A percentile compares a stretch with the other conserved stretches of the same genome.
Evolutionary conservation across 2,329 filamentous ascomycete species (phyloP).

Genomic region (Paraphoma sp.): DNA sequence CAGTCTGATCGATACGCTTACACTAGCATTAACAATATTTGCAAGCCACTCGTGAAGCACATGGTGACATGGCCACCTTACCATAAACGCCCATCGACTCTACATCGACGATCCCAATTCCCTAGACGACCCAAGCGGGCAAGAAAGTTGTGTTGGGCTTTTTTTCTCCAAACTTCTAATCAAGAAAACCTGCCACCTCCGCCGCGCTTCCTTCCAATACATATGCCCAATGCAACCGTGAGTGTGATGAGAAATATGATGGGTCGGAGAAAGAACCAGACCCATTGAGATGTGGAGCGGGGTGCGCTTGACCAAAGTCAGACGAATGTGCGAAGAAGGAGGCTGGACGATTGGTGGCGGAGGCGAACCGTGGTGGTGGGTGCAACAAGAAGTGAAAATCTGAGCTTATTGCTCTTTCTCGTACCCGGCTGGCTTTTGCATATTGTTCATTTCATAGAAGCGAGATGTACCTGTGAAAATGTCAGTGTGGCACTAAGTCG

Average conservation of each 20-base stretch:
- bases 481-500: slow-evolving; percentile 11
- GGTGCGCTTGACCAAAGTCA: slow-evolving; percentile 41
- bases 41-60: background rate
- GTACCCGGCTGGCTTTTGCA: slow-evolving; percentile 85
- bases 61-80: background rate
- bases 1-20: slow-evolving; percentile 3
- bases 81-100: background rate
- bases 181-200: slow-evolving; percentile 6
- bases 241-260: slow-evolving; percentile 28
- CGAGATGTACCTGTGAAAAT: slow-evolving; percentile 77
- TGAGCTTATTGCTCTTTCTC: slow-evolving; percentile 66
- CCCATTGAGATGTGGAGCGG: slow-evolving; percentile 23
- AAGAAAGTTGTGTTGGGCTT: slow-evolving; percentile 5
- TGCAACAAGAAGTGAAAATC: slow-evolving; percentile 14
- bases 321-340: slow-evolving; percentile 21
- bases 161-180: slow-evolving; percentile 4
- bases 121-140: slow-evolving; percentile 5
- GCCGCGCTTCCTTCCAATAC: slow-evolving; percentile 12
- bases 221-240: slow-evolving; percentile 20
- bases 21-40: slow-evolving; percentile 10
- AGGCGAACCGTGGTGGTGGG: slow-evolving; percentile 6
- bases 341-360: background rate
- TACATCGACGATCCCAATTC: background rate
- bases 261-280: slow-evolving; percentile 28
- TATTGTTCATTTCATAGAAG: slow-evolving; percentile 82